Evolutionary conservation across 306 rosid genomes (phyloP), one percentile per base, ranked within the genome.

Genomic region (Clitoria ternatea): DNA sequence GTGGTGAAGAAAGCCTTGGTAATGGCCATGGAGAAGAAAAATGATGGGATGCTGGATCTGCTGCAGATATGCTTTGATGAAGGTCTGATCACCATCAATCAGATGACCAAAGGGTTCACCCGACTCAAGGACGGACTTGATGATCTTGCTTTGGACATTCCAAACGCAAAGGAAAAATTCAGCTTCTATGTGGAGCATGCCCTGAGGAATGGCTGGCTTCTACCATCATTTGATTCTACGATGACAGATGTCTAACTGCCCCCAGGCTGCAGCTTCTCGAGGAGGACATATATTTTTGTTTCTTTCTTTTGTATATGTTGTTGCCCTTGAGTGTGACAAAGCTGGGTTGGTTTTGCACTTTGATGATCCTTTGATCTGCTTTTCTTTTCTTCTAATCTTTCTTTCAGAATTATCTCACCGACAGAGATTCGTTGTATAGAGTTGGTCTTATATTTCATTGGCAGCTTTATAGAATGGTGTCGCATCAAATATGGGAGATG

Each of bases 21-120:
- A 9, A 91, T 88, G 97, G 97, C 92, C 19, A 91, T 91, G 96
- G 97, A 91, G 84, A 88, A 88, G 96, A 91, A 91, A 80, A 88
- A 91, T 15, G 97, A 91, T 29, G 71, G 92, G 64, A 75, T 86
- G 81, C 89, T 91, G 10, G 78, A 83, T 74, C 85, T 91, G 44
- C 85, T 91, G 52, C 92, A 88, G 83, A 95, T 81, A 57, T 85
- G 97, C 83, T 88, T 86, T 69, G 50, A 79, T 10, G 97, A 86
- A 68, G 97, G 97, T 26, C 82, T 88, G 59, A 88, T 91, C 76
- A 88, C 97, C 23, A 91, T 72, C 73, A 88, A 82, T 71, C 92
- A 91, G 81, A 79, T 91, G 90, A 91, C 85, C 0, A 91, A 91
- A 64, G 97, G 97, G 40, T 91, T 88, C 84, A 78, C 82, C 50